Evolutionary conservation across 257 asterid genomes (phyloP), one percentile per base, ranked within the genome.

Genomic region (Lycium barbarum): DNA sequence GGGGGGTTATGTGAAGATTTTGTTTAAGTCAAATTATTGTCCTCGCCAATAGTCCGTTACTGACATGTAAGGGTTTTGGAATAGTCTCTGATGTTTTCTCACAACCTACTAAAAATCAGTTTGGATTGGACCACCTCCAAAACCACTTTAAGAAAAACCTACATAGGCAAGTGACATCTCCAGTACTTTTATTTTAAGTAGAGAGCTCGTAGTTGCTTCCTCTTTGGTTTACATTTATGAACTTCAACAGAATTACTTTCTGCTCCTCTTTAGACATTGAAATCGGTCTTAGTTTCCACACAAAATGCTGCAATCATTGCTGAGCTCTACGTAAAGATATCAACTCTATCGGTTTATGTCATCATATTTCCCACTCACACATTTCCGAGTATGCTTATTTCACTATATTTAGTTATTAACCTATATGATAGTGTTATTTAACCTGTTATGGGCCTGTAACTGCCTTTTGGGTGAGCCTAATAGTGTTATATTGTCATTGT

Each of bases 51-150:
- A 70, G 79, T 26, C 33, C 33, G 33, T 70, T 70, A n/a, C 66
- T 15, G 1, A 17, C 40, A 38, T 17, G 53, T 70, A 33, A 40
- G 54, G 79, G 38, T 70, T 40, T 70, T 9, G 14, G 74, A 33
- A 40, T 38, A 70, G 54, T 70, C 73, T 36, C 54, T 70, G 79
- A 40, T 70, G 79, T 38, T 40, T 66, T 70, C 54, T 38, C 40
- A 17, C 79, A 2, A 47, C 79, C 15, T 70, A 38, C 3, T 20
- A 70, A 38, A 67, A 38, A 15, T 35, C 53, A 40, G 79, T 71
- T 43, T 71, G 57, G 53, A 68, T 68, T 15, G 51, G 79, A 40
- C 54, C 33, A 70, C 54, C 33, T 70, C 15, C 17, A 35, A 38
- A 38, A 70, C 26, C 13, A 68, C 78, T 68, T 17, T 13, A 26